Conservation (phyloP, 2,329 filamentous ascomycete genomes). For the Aspergillus luchuensis region DNA sequence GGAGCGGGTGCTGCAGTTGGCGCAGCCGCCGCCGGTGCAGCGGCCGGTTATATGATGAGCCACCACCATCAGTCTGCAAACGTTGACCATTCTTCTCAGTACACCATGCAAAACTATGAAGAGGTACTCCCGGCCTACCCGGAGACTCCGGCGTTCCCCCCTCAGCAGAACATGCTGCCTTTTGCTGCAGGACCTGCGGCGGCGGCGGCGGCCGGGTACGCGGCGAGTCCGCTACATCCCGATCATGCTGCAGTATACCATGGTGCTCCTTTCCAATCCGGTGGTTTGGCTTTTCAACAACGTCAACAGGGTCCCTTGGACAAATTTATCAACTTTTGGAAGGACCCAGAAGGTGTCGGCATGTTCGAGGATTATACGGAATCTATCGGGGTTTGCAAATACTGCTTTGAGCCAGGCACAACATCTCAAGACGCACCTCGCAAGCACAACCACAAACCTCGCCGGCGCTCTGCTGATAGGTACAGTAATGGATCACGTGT, state of each 20-base stretch:
- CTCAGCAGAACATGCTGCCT: constrained; percentile 13
- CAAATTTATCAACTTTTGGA: constrained; percentile 62
- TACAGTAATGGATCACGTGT: constrained; percentile 50
- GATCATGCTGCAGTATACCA: constrained; percentile 35
- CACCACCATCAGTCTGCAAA: constrained; percentile 38
- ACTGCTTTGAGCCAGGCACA: constrained; percentile 65
- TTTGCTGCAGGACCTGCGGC: constrained; percentile 26
- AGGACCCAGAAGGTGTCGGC: constrained; percentile 64
- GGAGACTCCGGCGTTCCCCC: constrained; percentile 12
- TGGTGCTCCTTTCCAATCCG: constrained; percentile 30
- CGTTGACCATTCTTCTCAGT: constrained; percentile 32
- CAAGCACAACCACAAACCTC: constrained; percentile 57
- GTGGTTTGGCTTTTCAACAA: constrained; percentile 52
- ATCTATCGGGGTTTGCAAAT: constrained; percentile 65
- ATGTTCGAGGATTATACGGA: constrained; percentile 70
- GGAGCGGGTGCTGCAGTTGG: constrained; percentile 39
- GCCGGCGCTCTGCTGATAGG: constrained; percentile 51
- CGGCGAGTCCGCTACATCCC: constrained; percentile 33
- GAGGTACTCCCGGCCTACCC: constrained; percentile 18
- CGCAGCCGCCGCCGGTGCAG: constrained; percentile 43
- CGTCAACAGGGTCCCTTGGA: constrained; percentile 59
- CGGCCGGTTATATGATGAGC: constrained; percentile 44
- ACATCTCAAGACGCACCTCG: constrained; percentile 60
- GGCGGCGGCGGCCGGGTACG: constrained; percentile 44
- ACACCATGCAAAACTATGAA: constrained; percentile 36